A percentile compares a stretch with the other conserved stretches of the same genome.
These are phyloP conservation scores for Parafenestella ontariensis DNA, from an alignment of 2,329 filamentous ascomycete species.

Conservation along the genomic window DNA sequence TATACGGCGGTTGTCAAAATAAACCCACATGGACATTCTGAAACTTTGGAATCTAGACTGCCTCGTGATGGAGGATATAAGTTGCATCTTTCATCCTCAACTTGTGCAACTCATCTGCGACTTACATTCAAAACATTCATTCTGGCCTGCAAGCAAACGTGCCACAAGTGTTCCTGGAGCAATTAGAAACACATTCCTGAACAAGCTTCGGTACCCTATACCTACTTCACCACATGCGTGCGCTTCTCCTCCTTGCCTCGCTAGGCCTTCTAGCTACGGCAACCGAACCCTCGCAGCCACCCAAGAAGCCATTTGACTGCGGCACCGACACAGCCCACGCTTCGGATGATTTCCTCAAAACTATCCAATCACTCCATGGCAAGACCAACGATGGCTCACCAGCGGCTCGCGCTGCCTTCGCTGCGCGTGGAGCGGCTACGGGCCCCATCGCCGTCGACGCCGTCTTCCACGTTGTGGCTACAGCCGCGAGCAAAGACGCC, in stretches of 20 bases:
- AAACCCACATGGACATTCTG: conserved; percentile 35
- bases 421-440: conserved; percentile 21
- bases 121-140: conserved; percentile 19
- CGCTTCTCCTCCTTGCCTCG: conserved; percentile 42
- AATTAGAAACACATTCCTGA: conserved; percentile 29
- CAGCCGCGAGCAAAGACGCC: conserved; percentile 40
- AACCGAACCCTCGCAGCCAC: conserved; percentile 20
- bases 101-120: conserved; percentile 15
- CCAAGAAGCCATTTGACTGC: conserved; percentile 55
- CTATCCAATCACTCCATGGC: conserved; percentile 46
- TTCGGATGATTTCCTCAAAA: conserved; percentile 49
- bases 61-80: conserved; percentile 37
- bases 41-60: conserved; percentile 44
- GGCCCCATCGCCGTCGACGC: conserved; percentile 48
- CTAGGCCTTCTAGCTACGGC: conserved; percentile 31
- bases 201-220: conserved; percentile 15
- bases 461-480: conserved; percentile 57
- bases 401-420: conserved; percentile 37
- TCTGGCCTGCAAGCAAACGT: conserved; percentile 13
- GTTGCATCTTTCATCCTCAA: conserved; percentile 19
- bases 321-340: conserved; percentile 48
- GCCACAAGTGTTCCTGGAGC: conserved; percentile 11
- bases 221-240: conserved; percentile 30
- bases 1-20: conserved; percentile 27
- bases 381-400: conserved; percentile 30